These are phyloP conservation scores for Singerocomus rubriflavus DNA, from an alignment of 1,284 basidiomycete genomes.

Conservation along the genomic window DNA sequence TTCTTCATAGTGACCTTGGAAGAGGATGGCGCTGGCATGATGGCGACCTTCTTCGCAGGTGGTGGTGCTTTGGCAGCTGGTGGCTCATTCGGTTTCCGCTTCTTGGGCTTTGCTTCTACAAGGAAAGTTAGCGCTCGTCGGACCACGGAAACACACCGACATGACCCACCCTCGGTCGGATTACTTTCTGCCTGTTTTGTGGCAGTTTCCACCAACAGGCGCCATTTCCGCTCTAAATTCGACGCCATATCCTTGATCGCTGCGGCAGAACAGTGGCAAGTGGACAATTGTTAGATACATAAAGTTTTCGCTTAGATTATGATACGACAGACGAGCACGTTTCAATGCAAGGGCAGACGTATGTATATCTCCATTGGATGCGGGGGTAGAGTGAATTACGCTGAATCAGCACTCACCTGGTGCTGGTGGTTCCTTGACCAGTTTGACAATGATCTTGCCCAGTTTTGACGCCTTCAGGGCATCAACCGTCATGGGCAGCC, in stretches of 20 bases:
- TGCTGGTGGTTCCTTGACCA: conserved; percentile 65
- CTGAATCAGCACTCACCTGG: conserved; percentile 55
- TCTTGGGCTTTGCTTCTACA: conserved; percentile 61
- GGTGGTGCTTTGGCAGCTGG: conserved; percentile 48
- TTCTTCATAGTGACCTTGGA: conserved; percentile 39
- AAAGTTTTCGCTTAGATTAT: conserved; percentile 38
- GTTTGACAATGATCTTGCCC: conserved; percentile 70
- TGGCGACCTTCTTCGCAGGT: conserved; percentile 61
- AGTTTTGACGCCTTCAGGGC: conserved; percentile 66
- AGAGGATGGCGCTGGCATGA: conserved; percentile 40
- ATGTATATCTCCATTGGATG: conserved; percentile 30
- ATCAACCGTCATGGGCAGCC: conserved; percentile 69
- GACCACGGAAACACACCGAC: conserved; percentile 41
- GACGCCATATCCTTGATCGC: conserved; percentile 88
- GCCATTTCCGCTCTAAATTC: conserved; percentile 80
- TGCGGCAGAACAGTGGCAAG: conserved; percentile 44
- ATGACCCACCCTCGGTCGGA: conserved; percentile 67
- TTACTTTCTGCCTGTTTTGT: conserved; percentile 47
- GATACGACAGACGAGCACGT: conserved; percentile 34
- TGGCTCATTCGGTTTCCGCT: conserved; percentile 60
- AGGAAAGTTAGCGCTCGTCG: conserved; percentile 27
- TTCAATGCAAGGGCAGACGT: conserved; percentile 25
- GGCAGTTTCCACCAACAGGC: conserved; percentile 48
- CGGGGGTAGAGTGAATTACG: conserved; percentile 16
- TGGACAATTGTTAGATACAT: conserved; percentile 69